These are phyloP conservation scores for Perkinsus marinus DNA, from an alignment of 169 alveolate species.

Conservation along the genomic window DNA sequence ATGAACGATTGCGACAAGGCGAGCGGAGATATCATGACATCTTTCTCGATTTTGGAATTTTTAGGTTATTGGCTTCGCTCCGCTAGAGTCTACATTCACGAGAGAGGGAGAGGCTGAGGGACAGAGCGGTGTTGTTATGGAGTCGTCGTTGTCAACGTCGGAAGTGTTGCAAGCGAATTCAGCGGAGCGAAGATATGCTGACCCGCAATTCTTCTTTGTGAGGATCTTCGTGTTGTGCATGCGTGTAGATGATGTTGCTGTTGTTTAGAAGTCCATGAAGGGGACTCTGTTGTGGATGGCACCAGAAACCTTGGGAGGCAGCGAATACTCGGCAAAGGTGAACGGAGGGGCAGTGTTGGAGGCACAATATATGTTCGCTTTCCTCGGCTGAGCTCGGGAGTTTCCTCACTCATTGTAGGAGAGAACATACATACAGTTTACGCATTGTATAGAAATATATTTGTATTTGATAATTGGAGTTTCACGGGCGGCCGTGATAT, in stretches of 20 bases:
- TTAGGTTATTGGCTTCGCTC: too few relatives aligned
- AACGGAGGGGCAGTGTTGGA: neutral
- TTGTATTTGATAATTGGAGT: too few relatives aligned
- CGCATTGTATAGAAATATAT: too few relatives aligned
- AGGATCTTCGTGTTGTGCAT: neutral
- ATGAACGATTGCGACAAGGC: neutral
- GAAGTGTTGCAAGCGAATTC: neutral
- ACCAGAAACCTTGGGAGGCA: neutral
- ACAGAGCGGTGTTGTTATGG: neutral
- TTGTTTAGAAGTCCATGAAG: neutral
- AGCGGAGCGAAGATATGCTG: neutral
- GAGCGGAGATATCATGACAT: too few relatives aligned
- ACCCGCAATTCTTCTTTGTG: neutral
- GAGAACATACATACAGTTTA: too few relatives aligned
- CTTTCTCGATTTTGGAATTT: too few relatives aligned
- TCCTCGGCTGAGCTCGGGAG: too few relatives aligned
- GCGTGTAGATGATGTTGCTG: neutral
- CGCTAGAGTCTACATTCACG: too few relatives aligned
- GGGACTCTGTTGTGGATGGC: neutral
- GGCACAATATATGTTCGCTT: too few relatives aligned
- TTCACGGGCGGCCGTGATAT: too few relatives aligned
- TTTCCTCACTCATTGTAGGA: too few relatives aligned
- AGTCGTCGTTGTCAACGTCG: neutral
- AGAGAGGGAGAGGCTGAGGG: neutral
- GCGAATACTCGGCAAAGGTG: neutral